A percentile compares a stretch with the other conserved stretches of the same genome.
These are phyloP conservation scores for Clavispora santaluciae DNA, from an alignment of 805 yeast genomes.

Conservation along the genomic window DNA sequence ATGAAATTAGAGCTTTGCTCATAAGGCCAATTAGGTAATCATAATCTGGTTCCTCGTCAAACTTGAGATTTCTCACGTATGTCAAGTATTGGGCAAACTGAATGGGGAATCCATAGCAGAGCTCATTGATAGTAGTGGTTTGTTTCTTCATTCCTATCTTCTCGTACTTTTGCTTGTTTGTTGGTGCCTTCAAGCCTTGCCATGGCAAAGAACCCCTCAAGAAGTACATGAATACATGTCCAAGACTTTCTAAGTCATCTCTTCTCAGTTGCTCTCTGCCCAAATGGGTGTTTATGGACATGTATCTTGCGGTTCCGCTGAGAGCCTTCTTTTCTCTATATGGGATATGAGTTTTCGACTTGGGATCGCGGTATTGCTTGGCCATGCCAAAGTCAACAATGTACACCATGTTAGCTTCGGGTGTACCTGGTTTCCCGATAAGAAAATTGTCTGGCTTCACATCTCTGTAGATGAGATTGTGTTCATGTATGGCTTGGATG, in stretches of 20 bases:
- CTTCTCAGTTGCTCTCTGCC: slow-evolving; percentile 97
- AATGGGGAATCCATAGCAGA: slow-evolving; percentile 84
- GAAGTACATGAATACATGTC: slow-evolving; percentile 95
- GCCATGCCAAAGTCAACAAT: slow-evolving; percentile 99
- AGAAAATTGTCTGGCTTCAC: slow-evolving; percentile 96
- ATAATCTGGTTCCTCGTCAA: slow-evolving; percentile 94
- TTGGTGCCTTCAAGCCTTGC: slow-evolving; percentile 98
- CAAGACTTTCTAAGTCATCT: slow-evolving; percentile 94
- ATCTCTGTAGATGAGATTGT: slow-evolving; percentile 90
- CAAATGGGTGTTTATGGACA: slow-evolving; percentile 95
- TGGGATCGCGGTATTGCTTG: slow-evolving; percentile 94
- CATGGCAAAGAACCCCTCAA: slow-evolving; percentile 93
- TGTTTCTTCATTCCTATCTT: slow-evolving; percentile 96
- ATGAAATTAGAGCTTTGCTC: slow-evolving; percentile 69
- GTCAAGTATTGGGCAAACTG: slow-evolving; percentile 91
- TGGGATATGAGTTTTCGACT: slow-evolving; percentile 92
- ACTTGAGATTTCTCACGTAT: slow-evolving; percentile 80
- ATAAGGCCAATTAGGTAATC: slow-evolving; percentile 76
- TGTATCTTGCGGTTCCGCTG: slow-evolving; percentile 97
- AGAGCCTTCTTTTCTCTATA: slow-evolving; percentile 93
- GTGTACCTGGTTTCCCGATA: slow-evolving; percentile 82
- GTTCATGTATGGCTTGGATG: slow-evolving; percentile 82
- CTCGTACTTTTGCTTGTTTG: slow-evolving; percentile 95
- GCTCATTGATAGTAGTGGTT: slow-evolving; percentile 77
- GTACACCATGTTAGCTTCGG: slow-evolving; percentile 80